Conservation (phyloP, 2,329 filamentous ascomycete species). For the Huntiella bhutanensis region DNA sequence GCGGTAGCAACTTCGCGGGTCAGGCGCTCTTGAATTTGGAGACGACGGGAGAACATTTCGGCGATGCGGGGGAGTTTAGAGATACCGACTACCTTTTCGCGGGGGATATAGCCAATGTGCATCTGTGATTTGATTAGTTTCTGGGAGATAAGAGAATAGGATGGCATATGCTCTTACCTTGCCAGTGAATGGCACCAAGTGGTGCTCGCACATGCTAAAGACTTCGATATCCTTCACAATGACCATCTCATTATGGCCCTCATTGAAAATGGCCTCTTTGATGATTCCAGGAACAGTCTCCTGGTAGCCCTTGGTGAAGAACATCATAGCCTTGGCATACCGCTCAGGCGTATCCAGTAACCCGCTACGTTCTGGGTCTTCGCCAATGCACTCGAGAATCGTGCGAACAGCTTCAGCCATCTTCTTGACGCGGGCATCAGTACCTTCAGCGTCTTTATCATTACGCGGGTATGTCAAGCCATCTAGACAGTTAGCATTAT, state of each 20-base stretch:
- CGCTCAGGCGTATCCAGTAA: conserved; percentile 54
- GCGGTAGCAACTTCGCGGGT: conserved; percentile 93
- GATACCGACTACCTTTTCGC: conserved; percentile 76
- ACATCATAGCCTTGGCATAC: conserved; percentile 89
- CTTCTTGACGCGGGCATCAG: conserved; percentile 29
- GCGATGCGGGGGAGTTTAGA: conserved; percentile 91
- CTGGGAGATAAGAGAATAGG: too few species aligned
- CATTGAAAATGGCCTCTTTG: conserved; percentile 86
- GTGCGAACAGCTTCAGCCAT: conserved; percentile 45
- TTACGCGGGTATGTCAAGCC: conserved; percentile 4
- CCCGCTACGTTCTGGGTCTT: conserved; percentile 47
- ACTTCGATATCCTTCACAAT: conserved; percentile 97
- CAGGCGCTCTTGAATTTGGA: conserved; percentile 90
- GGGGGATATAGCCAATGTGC: conserved; percentile 97
- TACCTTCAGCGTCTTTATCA: conserved; percentile 9
- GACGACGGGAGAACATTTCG: conserved; percentile 83
- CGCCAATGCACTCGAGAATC: conserved; percentile 48
- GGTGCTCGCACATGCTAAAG: conserved; percentile 88
- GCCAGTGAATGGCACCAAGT: conserved; percentile 87
- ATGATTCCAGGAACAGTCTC: conserved; percentile 83
- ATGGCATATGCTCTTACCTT: conserved; percentile 39
- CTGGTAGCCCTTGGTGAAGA: conserved; percentile 93
- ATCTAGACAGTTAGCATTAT: background rate
- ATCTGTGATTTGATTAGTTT: conserved; percentile 36
- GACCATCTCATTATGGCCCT: conserved; percentile 91